Evolutionary conservation across 441 rosid genomes (phyloP), one percentile per base, ranked within the genome.

Genomic region (Aquilaria agallochum): DNA sequence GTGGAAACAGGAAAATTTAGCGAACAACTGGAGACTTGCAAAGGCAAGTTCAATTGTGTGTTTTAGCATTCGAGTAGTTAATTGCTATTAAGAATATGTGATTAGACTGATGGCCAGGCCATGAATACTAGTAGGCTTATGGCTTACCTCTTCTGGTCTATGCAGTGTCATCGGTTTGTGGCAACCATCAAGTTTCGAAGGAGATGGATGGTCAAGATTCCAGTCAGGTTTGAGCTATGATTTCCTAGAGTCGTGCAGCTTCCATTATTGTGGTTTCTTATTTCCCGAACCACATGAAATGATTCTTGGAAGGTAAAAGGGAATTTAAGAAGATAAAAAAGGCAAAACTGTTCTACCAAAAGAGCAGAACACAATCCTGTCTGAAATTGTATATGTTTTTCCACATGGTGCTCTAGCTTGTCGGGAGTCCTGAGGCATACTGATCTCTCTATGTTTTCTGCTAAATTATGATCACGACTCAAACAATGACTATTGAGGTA

Each of bases 11-110:
- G 55, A 47, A 63, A 58, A 40, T 54, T 31, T n/a, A 36, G 55
- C 5, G 59, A 68, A 40, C 27, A 63, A 12, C 67, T 59, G 42
- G 42, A 36, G 42, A 36, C 67, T 58, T 59, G 64, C 33, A n/a
- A 59, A 78, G 76, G 82, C 68, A 76, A 68, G 76, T 58, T 74
- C 61, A 36, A 42, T 12, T 11, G 47, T 3, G 6, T 32, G 54
- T 33, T 15, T 36, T 46, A 20, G 40, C 59, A 49, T 33, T 53
- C 20, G 44, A 52, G 42, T 58, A 31, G 20, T 30, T 56, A 47
- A 13, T 65, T 11, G 12, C 48, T 27, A 0, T 11, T 54, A 33
- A 30, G 32, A 14, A 40, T 20, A 48, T 50, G 63, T 63, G 49
- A 36, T 36, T 36, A 36, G 42, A 36, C 42, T 5, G 42, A 4